Evolutionary conservation across 768 basidiomycete species (phyloP), one percentile per base, ranked within the genome.

Genomic region (Tylopilus subfusipes): DNA sequence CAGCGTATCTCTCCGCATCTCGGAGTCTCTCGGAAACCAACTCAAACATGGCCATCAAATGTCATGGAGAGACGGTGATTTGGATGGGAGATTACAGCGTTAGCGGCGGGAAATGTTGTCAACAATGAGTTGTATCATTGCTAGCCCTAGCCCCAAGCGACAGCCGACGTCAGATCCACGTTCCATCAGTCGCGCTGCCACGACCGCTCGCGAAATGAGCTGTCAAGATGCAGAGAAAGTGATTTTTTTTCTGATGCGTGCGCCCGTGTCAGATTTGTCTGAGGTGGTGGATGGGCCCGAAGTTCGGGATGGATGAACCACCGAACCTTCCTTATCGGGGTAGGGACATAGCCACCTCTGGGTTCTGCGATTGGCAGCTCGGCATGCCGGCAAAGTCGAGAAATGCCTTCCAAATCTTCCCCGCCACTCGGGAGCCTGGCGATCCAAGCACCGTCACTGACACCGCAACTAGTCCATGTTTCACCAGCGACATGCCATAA

Each of bases 401-500:
- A 50, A 57, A 78, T 78, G 78, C 61, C 76, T 52, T 68, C 74
- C 34, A 68, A 74, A 60, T 64, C 64, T 42, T 76, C 73, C 53
- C 84, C 82, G 48, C 68, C 66, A 44, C 75, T 89, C 25, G 88
- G 86, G 40, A 88, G 86, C 63, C 76, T 83, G 33, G 85, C 86
- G 9, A 69, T 90, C 40, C 84, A 90, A 70, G 80, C 80, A 7
- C 86, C 88, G 18, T 75, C 78, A 27, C 66, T 76, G 47, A 73
- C 78, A 27, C 77, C 84, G 29, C 84, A 86, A 60, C 75, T 80
- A 3, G 83, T 91, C n/a, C 82, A 83, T 66, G 83, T 93, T 48
- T 81, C 84, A n/a, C 72, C 83, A 16, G 73, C 80, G 59, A 90
- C 87, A 60, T 93, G 90, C 60, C 78, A 84, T 54, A 78, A 92